A percentile compares a stretch with the other conserved stretches of the same genome.
phyloP scores from a whole-genome alignment of 225 moss, liverwort and hornwort species.

The Rhytidiadelphus loreus region DNA sequence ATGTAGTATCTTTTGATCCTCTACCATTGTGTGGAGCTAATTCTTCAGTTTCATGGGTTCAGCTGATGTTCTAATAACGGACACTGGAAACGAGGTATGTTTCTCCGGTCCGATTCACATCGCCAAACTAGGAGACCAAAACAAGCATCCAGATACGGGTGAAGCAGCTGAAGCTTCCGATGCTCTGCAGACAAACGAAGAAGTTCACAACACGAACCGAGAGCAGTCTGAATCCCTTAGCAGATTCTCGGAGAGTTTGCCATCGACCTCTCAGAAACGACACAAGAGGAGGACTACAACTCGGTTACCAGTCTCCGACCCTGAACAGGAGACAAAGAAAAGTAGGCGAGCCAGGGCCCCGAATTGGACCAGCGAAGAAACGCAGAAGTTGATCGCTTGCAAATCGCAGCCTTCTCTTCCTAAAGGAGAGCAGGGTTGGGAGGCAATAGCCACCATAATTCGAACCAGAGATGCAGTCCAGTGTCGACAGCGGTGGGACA shows the following conservation, averaged over 20 bases:
- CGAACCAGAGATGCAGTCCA: not conserved
- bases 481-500: not conserved
- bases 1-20: not conserved
- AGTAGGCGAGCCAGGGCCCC: not conserved
- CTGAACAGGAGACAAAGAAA: not conserved
- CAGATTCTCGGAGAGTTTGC: not conserved
- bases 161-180: not conserved
- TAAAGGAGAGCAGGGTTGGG: not conserved
- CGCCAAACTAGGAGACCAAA: not conserved
- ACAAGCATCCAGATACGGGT: not conserved
- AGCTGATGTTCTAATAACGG: not conserved
- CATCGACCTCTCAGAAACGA: not conserved
- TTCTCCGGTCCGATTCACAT: not conserved
- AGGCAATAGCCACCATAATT: not conserved
- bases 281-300: not conserved
- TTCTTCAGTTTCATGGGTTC: not conserved
- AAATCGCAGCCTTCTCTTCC: not conserved
- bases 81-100: not conserved
- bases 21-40: not conserved
- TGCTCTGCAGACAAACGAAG: not conserved
- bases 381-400: not conserved
- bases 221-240: not conserved
- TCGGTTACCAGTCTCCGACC: fast-evolving
- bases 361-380: not conserved
- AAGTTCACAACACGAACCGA: not conserved